Conservation (phyloP, 2,329 filamentous ascomycete species). For the Ceratocystis ficicola region DNA sequence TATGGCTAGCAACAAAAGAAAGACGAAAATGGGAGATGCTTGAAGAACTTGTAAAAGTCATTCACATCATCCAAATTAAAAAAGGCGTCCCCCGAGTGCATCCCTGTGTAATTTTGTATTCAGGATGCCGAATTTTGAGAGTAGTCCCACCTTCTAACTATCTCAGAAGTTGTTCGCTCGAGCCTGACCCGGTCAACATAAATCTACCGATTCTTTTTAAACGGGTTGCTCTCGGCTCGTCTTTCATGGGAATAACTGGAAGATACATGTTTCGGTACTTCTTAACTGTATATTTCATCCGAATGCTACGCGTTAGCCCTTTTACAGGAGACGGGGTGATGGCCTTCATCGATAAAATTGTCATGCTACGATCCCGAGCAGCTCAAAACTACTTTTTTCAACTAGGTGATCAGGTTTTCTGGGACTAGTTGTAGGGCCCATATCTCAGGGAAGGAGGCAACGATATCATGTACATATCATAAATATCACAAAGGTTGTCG, state of each 20-base stretch:
- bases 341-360: not conserved
- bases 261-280: constrained; percentile 11
- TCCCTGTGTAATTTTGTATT: constrained; percentile 6
- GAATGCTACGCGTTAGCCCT: not conserved
- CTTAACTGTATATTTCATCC: constrained; percentile 5
- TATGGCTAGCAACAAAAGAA: constrained; percentile 5
- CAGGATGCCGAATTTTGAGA: not conserved
- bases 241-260: constrained; percentile 11
- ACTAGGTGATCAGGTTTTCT: not conserved
- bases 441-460: not conserved
- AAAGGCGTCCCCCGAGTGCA: constrained; percentile 7
- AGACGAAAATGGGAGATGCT: constrained; percentile 13
- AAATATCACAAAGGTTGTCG: no score
- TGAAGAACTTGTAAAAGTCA: constrained; percentile 5
- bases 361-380: not conserved
- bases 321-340: not conserved
- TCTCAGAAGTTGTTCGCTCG: not conserved
- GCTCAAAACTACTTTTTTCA: constrained; percentile 1
- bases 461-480: no score
- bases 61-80: constrained; percentile 9
- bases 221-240: not conserved
- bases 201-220: constrained; percentile 13
- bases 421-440: not conserved
- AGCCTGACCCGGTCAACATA: not conserved
- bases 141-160: constrained; percentile 8